Evolutionary conservation across 495 filamentous ascomycete species (phyloP), one percentile per base, ranked within the genome.

Genomic region (Hyaloscypha bicolor): DNA sequence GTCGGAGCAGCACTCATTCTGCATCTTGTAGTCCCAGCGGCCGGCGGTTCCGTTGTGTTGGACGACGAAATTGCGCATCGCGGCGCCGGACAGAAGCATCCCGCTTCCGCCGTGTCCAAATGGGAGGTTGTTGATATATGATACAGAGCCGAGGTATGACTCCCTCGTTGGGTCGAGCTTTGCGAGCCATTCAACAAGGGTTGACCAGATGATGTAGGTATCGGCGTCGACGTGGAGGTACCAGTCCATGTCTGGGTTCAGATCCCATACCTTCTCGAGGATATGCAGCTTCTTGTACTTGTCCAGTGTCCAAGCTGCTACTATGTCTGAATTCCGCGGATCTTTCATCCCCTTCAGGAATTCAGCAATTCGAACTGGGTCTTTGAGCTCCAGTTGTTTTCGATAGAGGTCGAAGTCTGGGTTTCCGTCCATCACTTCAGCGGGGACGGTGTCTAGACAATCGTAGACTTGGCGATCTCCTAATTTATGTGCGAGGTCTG

Each of bases 271-370:
- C 29, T 83, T 79, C 53, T 85, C 80, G 68, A 90, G 79, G 78
- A 87, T 86, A 6, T 87, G 86, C 11, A 91, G 76, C 71, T 90
- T 90, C 76, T 91, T 91, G 82, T 86, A 90, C 72, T 88, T 89
- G 75, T 91, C 88, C 8, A 89, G 78, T 65, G 80, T 82, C 88
- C 88, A 91, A 29, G 85, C 89, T 32, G 66, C 66, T 12, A 21
- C 11, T 5, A 33, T 62, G 35, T 39, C 33, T 3, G 52, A 9
- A n/a, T 37, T 42, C 4, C 22, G 9, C 2, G 62, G 62, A 45
- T 39, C 33, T 64, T 31, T 33, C 21, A 45, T 53, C 48, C 45
- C 57, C n/a, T 60, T 66, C 0, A 65, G 21, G n/a, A 53, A 19
- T 16, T 22, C 30, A 32, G 9, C 22, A 45, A 64, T 45, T 11